Base-by-base conservation (phyloP, 2,329 filamentous ascomycete species). In the Sporothrix inflata region DNA sequence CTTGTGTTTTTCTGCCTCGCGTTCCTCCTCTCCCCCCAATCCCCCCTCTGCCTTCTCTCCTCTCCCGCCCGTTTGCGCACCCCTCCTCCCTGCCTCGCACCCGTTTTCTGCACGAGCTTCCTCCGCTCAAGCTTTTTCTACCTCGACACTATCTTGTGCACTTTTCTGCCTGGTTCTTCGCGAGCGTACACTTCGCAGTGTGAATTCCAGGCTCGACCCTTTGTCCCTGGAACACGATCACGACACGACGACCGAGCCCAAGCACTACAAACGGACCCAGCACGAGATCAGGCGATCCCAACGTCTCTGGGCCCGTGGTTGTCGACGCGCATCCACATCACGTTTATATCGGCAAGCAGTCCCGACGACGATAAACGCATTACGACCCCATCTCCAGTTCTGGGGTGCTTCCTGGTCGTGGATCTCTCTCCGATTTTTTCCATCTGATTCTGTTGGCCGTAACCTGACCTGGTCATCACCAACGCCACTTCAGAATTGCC, bases 1-100 rank as follows among this genome's bases (percentile, higher is more conserved):
- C 71, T 65, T 55, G 45, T 69, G 42, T 61, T 72, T 49, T 69
- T 63, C 55, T 72, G 53, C 49, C 51, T 38, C 63, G 57, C 55
- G 65, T 30, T 69, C n/a, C 61, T 19, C 38, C 51, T 24, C 51
- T 42, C 40, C 53, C 14, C 21, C 42, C 63, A 38, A n/a, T 14
- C 45, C 51, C 24, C 45, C 34, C 30, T 19, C 21, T 14, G 12
- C 24, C 8, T 27, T 21, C 14, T 34, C 66, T 45, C 21, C 49
- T 51, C 47, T 40, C 66, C 30, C 47, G 49, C 66, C 66, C 49
- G n/a, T 34, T 42, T 42, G 47, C 42, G 42, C 63, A 21, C 63
- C 63, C 40, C 34, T 30, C 45, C 49, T 40, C n/a, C 38, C 47
- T 69, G 30, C 63, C 27, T 27, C 38, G 19, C 38, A 27, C 38